These are phyloP conservation scores for Ramaria sp. DNA, from an alignment of 768 basidiomycete species.

Conservation along the genomic window DNA sequence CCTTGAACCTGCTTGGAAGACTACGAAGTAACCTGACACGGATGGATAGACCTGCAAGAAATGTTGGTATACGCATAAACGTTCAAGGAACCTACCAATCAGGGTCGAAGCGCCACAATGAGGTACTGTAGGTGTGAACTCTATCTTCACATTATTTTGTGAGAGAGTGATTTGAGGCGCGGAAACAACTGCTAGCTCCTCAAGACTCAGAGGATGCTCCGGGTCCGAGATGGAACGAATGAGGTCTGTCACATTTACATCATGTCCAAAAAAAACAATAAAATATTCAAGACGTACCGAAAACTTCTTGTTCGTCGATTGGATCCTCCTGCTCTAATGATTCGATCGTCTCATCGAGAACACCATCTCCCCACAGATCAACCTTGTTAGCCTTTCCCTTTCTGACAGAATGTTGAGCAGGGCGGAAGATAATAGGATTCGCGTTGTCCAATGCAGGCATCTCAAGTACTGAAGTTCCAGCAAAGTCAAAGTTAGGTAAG, in stretches of 20 bases:
- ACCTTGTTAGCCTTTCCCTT: conserved; percentile 27
- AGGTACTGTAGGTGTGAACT: conserved; percentile 96
- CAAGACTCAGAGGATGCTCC: conserved; percentile 85
- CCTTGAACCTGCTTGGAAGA: conserved; percentile 85
- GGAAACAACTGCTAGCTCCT: conserved; percentile 92
- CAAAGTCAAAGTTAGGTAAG: neutral
- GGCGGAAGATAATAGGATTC: conserved; percentile 73
- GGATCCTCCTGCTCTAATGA: conserved; percentile 41
- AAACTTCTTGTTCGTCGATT: conserved; percentile 90
- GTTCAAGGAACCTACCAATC: conserved; percentile 50
- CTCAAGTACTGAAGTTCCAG: neutral
- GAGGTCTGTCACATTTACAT: conserved; percentile 48
- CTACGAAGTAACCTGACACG: conserved; percentile 84
- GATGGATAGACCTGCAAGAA: conserved; percentile 75
- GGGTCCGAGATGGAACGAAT: conserved; percentile 90
- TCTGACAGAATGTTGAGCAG: conserved; percentile 35
- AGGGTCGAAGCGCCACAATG: conserved; percentile 97
- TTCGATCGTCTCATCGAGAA: conserved; percentile 20
- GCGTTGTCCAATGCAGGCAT: conserved; percentile 45
- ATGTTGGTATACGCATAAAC: neutral
- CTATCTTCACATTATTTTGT: conserved; percentile 65
- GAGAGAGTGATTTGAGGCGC: conserved; percentile 60
- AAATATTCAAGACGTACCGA: conserved; percentile 41
- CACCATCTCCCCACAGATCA: conserved; percentile 24
- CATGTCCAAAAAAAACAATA: neutral